Evolutionary conservation across 2,329 filamentous ascomycete genomes (phyloP), one percentile per base, ranked within the genome.

Genomic region (Fusarium pseudograminearum): DNA sequence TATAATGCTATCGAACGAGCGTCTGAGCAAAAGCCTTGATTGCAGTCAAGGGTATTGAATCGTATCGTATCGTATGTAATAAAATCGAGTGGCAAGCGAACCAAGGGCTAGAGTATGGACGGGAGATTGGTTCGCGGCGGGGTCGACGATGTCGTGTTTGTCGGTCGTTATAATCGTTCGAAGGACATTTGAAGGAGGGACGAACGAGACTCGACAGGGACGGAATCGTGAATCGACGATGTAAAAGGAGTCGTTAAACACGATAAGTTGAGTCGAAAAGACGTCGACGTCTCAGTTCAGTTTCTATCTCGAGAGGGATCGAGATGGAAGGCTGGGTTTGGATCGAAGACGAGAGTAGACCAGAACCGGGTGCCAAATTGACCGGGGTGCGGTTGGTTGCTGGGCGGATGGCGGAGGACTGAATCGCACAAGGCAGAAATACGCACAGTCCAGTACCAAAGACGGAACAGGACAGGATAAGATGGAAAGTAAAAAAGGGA

Each of bases 141-240:
- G 68, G 71, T 76, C 69, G 71, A 73, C 73, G 62, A 61, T 59
- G 67, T 74, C 69, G 75, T 69, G 40, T 55, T 28, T 28, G 70
- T 62, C 72, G 76, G 72, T 64, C 73, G 76, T 78, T 76, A 77
- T 72, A 73, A 73, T 76, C 69, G 74, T 75, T 71, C 70, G 72
- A 68, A 73, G 69, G 68, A 74, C 78, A 79, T 80, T 74, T 74
- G 76, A 72, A 66, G 48, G 65, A 67, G 58, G 53, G 60, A 50
- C 61, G 58, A 68, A 70, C 67, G 60, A 74, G 64, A 64, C 57
- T 66, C 70, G 70, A 74, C 58, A 59, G 36, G 42, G 60, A 68
- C 38, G 64, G 44, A 57, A 63, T 73, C 61, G 65, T 62, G 50
- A 50, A 53, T 46, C 22, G 51, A 45, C 54, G 38, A 59, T 51